These are phyloP conservation scores for Chrysosporium keratinophilum DNA, from an alignment of 2,329 filamentous ascomycete genomes.

Conservation along the genomic window DNA sequence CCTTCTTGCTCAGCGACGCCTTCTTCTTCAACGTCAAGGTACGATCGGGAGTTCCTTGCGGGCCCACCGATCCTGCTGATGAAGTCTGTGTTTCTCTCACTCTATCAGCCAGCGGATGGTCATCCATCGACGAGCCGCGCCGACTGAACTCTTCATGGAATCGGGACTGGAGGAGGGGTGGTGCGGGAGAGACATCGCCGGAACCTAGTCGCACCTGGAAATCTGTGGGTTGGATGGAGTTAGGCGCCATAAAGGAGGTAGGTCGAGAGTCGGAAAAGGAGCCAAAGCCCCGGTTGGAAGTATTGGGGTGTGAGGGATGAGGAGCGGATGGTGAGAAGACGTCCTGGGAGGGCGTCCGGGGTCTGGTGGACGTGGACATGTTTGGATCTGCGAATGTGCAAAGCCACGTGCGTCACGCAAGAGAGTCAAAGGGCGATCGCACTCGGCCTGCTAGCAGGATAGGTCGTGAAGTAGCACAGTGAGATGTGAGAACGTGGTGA, in stretches of 20 bases:
- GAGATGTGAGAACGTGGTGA: no score
- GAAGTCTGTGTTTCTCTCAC: constrained; percentile 35
- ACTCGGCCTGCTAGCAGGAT: no score
- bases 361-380: constrained; percentile 28
- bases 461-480: no score
- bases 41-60: constrained; percentile 33
- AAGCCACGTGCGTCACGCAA: no score
- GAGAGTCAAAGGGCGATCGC: background rate
- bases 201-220: constrained; percentile 30
- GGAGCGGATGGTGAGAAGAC: constrained; percentile 25
- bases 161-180: constrained; percentile 25
- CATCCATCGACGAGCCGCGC: constrained; percentile 28
- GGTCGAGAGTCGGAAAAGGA: constrained; percentile 30
- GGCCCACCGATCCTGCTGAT: constrained; percentile 19
- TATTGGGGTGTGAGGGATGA: constrained; percentile 22
- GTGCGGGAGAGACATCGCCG: constrained; percentile 23
- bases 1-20: constrained; percentile 60
- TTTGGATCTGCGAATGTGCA: no score
- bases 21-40: constrained; percentile 73
- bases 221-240: constrained; percentile 24
- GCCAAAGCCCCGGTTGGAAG: constrained; percentile 23
- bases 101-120: constrained; percentile 8
- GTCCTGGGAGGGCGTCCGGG: constrained; percentile 34
- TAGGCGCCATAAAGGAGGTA: constrained; percentile 31
- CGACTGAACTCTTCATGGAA: constrained; percentile 34